Percentiles rank a stretch among this genome's conserved stretches.
These are phyloP conservation scores for Cryphonectria naterciae DNA, from an alignment of 2,329 filamentous ascomycete species.

Conservation along the genomic window DNA sequence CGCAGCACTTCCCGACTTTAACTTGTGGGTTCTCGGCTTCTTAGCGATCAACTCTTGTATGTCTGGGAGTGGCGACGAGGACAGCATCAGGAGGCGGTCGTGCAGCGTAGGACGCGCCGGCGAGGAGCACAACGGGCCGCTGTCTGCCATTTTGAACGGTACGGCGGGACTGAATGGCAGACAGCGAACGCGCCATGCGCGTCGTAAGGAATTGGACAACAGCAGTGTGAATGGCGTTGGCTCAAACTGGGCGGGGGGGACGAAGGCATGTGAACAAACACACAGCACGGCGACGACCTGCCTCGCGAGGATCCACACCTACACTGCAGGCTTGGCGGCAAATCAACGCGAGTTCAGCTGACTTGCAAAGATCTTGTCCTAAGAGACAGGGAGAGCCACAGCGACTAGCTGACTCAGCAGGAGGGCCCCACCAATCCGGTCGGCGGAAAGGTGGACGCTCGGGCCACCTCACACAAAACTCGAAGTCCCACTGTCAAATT, in stretches of 20 bases:
- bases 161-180: conserved; percentile 35
- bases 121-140: conserved; percentile 38
- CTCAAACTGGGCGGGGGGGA: neutral
- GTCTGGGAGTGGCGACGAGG: conserved; percentile 61
- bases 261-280: neutral
- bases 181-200: conserved; percentile 53
- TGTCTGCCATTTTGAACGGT: conserved; percentile 39
- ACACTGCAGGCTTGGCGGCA: conserved; percentile 16
- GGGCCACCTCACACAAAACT: conserved; percentile 27
- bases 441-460: conserved; percentile 23
- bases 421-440: conserved; percentile 3
- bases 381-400: neutral
- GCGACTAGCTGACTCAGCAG: conserved; percentile 11
- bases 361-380: neutral
- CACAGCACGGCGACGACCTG: neutral
- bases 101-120: conserved; percentile 33
- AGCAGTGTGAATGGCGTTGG: conserved; percentile 17
- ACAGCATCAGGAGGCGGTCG: conserved; percentile 40
- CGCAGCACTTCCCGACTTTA: conserved; percentile 44
- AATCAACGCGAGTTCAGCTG: conserved; percentile 22
- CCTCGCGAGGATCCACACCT: neutral
- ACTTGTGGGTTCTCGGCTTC: conserved; percentile 36
- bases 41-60: conserved; percentile 53
- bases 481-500: conserved; percentile 26
- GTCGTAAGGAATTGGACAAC: conserved; percentile 40